Evolutionary conservation across 1,284 basidiomycete genomes (phyloP), one percentile per base, ranked within the genome.

Genomic region (Papiliotrema fonsecae): DNA sequence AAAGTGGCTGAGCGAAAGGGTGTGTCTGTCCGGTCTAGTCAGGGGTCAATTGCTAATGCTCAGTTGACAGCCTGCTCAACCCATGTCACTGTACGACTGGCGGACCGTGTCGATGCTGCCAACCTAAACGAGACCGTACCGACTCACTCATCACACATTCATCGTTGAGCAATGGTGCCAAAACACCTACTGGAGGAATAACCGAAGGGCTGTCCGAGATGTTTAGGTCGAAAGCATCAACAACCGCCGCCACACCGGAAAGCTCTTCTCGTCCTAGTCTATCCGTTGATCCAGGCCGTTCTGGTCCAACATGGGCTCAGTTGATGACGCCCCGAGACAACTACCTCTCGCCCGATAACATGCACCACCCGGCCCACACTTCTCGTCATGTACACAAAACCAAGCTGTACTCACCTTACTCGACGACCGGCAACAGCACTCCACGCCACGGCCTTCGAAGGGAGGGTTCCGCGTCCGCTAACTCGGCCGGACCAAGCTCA

Each of bases 21-120:
- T 61, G 38, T 49, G 60, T 54, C 81, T 73, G 84, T 83, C 75
- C 84, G 83, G 53, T 25, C 2, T 5, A 25, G 41, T 6, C 32
- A n/a, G n/a, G n/a, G n/a, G n/a, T n/a, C n/a, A n/a, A 6, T 30
- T 21, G 28, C 34, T 49, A 74, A 82, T 61, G 83, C 18, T 45
- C 54, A 70, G 67, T 70, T 19, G 40, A 44, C 36, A 61, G 57
- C 24, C 54, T 74, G 14, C 55, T 70, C 18, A 71, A 72, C 47
- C 71, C 76, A 1, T 77, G 77, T 54, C 54, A 65, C 25, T 80
- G 79, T 60, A 73, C 73, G 34, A 62, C 68, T 2, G 70, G 65
- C 27, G 76, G 75, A 1, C 58, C 62, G 1, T 80, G 78, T 61
- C 69, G 67, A 48, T 88, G 87, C 64, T 84, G 81, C 56, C 77